These are phyloP conservation scores for Paxillus ammoniavirescens DNA, from an alignment of 768 basidiomycete species.

Conservation along the genomic window DNA sequence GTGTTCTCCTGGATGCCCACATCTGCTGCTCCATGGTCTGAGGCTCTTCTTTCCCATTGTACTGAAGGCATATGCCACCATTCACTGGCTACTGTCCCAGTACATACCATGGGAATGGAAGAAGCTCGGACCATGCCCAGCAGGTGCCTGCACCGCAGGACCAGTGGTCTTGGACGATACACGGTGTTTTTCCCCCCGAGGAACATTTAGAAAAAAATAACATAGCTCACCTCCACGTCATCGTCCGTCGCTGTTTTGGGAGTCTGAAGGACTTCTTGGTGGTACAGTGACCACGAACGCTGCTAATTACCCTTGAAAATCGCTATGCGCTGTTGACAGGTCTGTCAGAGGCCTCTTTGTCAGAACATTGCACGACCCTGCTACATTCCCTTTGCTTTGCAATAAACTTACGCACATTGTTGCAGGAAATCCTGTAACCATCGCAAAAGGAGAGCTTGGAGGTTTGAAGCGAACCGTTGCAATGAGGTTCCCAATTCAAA, in stretches of 20 bases:
- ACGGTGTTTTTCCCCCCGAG: neutral
- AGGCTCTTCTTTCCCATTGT: conserved; percentile 37
- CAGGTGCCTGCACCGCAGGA: conserved; percentile 21
- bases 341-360: neutral
- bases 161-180: conserved; percentile 16
- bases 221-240: conserved; percentile 5
- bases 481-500: conserved; percentile 13
- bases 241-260: neutral
- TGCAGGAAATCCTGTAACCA: neutral
- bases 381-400: neutral
- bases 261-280: conserved; percentile 9
- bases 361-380: conserved; percentile 1
- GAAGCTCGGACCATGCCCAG: conserved; percentile 41
- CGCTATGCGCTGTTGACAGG: neutral
- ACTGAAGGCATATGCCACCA: conserved; percentile 30
- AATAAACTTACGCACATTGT: conserved; percentile 9
- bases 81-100: conserved; percentile 30
- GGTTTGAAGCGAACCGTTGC: conserved; percentile 8
- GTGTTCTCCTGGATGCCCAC: conserved; percentile 20
- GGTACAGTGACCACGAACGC: neutral
- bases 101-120: conserved; percentile 62
- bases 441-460: conserved; percentile 6
- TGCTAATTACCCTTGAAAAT: neutral
- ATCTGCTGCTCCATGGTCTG: conserved; percentile 34
- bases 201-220: neutral